Conservation (phyloP, 2,329 filamentous ascomycete species). For the Alternaria longipes region DNA sequence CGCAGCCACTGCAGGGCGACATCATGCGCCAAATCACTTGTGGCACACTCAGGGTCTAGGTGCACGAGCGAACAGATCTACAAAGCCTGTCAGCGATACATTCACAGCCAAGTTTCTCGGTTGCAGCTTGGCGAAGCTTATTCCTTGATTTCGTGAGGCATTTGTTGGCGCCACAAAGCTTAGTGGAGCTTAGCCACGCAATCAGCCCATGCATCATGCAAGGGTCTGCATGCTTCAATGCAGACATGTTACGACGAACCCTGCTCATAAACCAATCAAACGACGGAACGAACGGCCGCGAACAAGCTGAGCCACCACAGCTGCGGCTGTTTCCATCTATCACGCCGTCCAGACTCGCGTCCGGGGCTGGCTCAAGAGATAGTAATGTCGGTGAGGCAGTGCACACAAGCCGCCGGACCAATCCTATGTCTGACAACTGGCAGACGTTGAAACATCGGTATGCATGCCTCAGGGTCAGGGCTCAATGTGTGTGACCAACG, state of each 20-base stretch:
- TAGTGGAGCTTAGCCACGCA: constrained; percentile 30
- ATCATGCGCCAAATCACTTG: constrained; percentile 17
- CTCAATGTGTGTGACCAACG: not conserved
- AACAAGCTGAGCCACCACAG: constrained; percentile 25
- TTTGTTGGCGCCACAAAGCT: constrained; percentile 41
- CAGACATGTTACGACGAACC: constrained; percentile 10
- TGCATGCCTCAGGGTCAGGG: constrained; percentile 21
- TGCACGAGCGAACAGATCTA: constrained; percentile 1
- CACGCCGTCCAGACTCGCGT: constrained; percentile 8
- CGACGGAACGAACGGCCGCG: not conserved
- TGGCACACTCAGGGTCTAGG: constrained; percentile 17
- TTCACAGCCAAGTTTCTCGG: constrained; percentile 37
- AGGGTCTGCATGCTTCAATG: constrained; percentile 19
- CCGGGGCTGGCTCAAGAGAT: not conserved
- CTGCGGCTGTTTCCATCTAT: constrained; percentile 6
- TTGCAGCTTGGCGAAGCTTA: constrained; percentile 42
- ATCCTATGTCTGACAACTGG: constrained; percentile 11
- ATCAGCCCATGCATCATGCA: constrained; percentile 18
- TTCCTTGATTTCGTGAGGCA: constrained; percentile 32
- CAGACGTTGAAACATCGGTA: constrained; percentile 11
- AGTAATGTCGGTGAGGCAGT: constrained; percentile 25
- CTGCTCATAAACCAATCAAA: constrained; percentile 16
- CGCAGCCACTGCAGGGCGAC: constrained; percentile 28
- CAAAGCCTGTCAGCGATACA: not conserved
- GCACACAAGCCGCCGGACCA: constrained; percentile 21